These are phyloP conservation scores for Calonectria leucothoes DNA, from an alignment of 2,329 filamentous ascomycete species.

Conservation along the genomic window DNA sequence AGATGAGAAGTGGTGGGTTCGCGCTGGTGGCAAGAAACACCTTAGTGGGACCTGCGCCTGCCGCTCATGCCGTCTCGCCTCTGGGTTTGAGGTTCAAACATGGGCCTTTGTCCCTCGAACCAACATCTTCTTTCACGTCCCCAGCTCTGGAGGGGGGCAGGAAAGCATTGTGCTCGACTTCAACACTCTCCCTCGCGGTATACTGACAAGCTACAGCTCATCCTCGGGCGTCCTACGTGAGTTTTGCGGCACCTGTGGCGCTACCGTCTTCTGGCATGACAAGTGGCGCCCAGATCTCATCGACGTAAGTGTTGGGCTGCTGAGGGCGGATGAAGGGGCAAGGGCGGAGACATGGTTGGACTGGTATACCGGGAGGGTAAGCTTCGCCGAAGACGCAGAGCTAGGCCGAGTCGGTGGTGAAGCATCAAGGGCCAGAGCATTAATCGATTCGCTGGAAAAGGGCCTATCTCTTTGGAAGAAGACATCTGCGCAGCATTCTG, in stretches of 20 bases:
- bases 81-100: constrained; percentile 72
- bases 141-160: not conserved
- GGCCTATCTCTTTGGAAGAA: not conserved
- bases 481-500: not conserved
- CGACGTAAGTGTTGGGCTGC: constrained; percentile 72
- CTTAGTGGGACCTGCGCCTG: constrained; percentile 72
- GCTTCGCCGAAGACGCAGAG: constrained; percentile 65
- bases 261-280: constrained; percentile 73
- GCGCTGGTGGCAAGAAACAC: constrained; percentile 60
- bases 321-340: constrained; percentile 62
- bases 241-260: constrained; percentile 73
- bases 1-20: constrained; percentile 71
- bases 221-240: constrained; percentile 65
- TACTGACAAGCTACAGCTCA: constrained; percentile 65
- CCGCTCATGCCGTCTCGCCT: constrained; percentile 68
- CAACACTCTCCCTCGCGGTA: constrained; percentile 49
- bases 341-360: constrained; percentile 69
- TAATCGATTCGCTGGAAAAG: constrained; percentile 10
- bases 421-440: not conserved
- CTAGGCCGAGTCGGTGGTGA: not conserved
- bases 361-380: constrained; percentile 70
- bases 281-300: constrained; percentile 64
- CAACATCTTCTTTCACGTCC: constrained; percentile 63
- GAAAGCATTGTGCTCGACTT: constrained; percentile 48
- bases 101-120: constrained; percentile 74